Conservation (phyloP, 1,139 yeast species). For the Suhomyces coccinellae region DNA sequence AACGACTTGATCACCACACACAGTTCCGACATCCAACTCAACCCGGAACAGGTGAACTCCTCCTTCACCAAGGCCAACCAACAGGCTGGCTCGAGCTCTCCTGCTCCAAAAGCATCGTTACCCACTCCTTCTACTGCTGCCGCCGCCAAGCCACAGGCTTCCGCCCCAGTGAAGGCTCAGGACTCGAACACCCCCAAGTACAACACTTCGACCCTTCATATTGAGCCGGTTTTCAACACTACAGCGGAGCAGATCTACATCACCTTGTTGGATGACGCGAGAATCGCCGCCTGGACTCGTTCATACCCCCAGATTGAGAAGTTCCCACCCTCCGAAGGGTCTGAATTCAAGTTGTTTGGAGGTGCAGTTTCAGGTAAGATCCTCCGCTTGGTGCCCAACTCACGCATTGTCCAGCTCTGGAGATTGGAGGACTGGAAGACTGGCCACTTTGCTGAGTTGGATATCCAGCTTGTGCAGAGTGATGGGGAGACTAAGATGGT, state of each 20-base stretch:
- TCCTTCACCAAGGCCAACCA: constrained; percentile 68
- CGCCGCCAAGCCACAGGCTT: constrained; percentile 11
- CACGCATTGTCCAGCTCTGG: constrained; percentile 75
- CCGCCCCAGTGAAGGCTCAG: background rate
- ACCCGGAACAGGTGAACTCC: constrained; percentile 64
- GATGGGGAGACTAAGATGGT: constrained; percentile 78
- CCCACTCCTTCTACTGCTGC: background rate
- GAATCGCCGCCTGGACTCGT: constrained; percentile 89
- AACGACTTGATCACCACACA: constrained; percentile 70
- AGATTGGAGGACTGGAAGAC: constrained; percentile 84
- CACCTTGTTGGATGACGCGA: constrained; percentile 70
- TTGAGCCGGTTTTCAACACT: constrained; percentile 82
- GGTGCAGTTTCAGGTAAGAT: constrained; percentile 84
- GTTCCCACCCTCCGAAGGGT: constrained; percentile 57
- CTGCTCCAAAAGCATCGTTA: constrained; percentile 6
- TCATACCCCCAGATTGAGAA: constrained; percentile 62
- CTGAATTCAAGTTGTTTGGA: constrained; percentile 72
- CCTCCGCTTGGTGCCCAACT: constrained; percentile 55
- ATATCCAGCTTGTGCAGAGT: constrained; percentile 69
- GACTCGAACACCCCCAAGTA: constrained; percentile 49
- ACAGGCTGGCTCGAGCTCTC: constrained; percentile 1
- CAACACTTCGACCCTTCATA: constrained; percentile 76
- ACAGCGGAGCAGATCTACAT: constrained; percentile 81
- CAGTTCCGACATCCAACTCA: constrained; percentile 83
- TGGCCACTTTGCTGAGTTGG: constrained; percentile 74